Evolutionary conservation across 208 protist species (phyloP), one percentile per base, ranked within the genome.

Genomic region (Leishmania braziliensis): DNA sequence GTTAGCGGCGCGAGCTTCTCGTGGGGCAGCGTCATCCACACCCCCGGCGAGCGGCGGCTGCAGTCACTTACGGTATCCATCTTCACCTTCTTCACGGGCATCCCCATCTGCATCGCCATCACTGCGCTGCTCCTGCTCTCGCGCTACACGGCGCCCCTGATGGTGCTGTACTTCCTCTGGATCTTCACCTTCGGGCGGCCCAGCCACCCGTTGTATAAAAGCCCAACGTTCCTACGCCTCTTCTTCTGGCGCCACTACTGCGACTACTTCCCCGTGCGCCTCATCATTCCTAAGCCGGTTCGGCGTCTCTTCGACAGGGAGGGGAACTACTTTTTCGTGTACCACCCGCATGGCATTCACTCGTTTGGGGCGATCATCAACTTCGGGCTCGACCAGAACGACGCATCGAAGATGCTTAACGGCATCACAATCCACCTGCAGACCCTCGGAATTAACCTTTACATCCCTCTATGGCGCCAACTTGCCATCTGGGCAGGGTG

Each of bases 331-430:
- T 85, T 98, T 51, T 98, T 98, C 79, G 86, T 86, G 26, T 92
- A 95, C 78, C 95, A 98, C 85, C 96, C 96, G 12, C 96, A 98
- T 86, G 93, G 92, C 39, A 87, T 98, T 20, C 92, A 98, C 82
- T 86, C 91, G 63, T 98, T 97, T 81, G 96, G 96, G 39, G 93
- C 92, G 0, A 85, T 97, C 53, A 65, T 94, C n/a, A 91, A 83
- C 83, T 95, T 98, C 74, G 89, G 86, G 18, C 58, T 89, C 3
- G 89, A 96, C 80, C 69, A 78, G 33, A 94, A 91, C 60, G 83
- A 84, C 29, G 33, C 85, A 10, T 81, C 73, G 9, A 69, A 89
- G 12, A 20, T 90, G 78, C 82, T 98, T 74, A 91, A 93, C 6
- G 91, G 92, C 73, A 88, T 98, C 54, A 78, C 46, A 2, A 89